These are phyloP conservation scores for Amaranthus cruentus DNA, from an alignment of 148 eudicot species.

Conservation along the genomic window DNA sequence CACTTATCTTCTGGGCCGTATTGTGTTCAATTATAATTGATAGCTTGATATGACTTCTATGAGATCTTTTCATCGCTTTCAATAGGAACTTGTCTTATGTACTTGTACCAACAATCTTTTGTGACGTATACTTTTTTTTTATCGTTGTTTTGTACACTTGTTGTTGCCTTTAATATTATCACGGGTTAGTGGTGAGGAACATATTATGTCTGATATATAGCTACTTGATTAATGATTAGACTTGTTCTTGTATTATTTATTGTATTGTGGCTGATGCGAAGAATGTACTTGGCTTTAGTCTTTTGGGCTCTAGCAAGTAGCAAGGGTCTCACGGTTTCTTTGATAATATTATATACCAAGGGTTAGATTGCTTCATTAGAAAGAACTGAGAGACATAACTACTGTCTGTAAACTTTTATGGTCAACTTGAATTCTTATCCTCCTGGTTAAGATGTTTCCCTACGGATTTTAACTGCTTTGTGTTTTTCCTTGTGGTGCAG, in stretches of 20 bases:
- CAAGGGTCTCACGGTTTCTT: no score
- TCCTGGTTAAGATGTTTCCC: neutral
- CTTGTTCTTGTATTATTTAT: neutral
- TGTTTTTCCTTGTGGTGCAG: slow-evolving; percentile 45
- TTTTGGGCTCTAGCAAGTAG: neutral
- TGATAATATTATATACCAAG: neutral
- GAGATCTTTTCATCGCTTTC: neutral
- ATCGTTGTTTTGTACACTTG: neutral
- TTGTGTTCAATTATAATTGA: neutral
- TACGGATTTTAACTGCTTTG: neutral
- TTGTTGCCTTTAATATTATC: neutral
- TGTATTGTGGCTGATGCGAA: slow-evolving; percentile 5
- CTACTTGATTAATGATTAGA: neutral
- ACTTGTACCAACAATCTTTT: neutral
- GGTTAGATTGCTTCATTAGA: neutral
- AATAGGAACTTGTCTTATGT: neutral
- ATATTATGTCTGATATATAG: neutral
- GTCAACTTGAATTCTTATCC: neutral
- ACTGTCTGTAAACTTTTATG: neutral
- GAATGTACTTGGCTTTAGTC: neutral
- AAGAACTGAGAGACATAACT: neutral
- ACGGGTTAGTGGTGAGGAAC: neutral
- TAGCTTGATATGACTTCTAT: neutral
- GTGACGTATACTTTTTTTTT: neutral
- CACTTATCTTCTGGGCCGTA: neutral